These are phyloP conservation scores for Boeremia lycopersici DNA, from an alignment of 2,329 filamentous ascomycete species.

Conservation along the genomic window DNA sequence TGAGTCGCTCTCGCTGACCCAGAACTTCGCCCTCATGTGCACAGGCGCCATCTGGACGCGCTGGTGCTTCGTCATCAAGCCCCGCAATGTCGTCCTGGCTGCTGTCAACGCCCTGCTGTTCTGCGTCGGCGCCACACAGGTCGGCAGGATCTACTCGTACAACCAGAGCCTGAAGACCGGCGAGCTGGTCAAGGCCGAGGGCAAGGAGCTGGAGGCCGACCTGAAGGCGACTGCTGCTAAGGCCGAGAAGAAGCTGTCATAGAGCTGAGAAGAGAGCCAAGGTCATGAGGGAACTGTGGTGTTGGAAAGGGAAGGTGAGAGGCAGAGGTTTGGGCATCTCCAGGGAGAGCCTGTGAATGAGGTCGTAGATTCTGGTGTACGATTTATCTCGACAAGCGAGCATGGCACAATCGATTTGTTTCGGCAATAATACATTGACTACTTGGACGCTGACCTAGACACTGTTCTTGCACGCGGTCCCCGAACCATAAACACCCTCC, in stretches of 20 bases:
- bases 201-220: slow-evolving; percentile 39
- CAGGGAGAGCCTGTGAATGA: neutral
- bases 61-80: slow-evolving; percentile 97
- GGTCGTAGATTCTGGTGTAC: neutral
- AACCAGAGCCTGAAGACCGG: slow-evolving; percentile 64
- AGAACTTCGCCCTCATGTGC: slow-evolving; percentile 87
- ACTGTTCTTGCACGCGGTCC: neutral
- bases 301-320: neutral
- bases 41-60: slow-evolving; percentile 98
- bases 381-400: slow-evolving; percentile 10
- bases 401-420: slow-evolving; percentile 2
- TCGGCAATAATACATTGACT: neutral
- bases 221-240: slow-evolving; percentile 40
- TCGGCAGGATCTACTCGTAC: slow-evolving; percentile 74
- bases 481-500: neutral
- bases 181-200: slow-evolving; percentile 48
- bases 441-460: neutral
- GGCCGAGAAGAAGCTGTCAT: slow-evolving; percentile 30
- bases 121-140: slow-evolving; percentile 82
- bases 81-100: slow-evolving; percentile 88
- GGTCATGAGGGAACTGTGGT: neutral
- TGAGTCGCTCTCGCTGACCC: slow-evolving; percentile 89
- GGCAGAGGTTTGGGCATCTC: neutral
- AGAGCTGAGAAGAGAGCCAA: slow-evolving; percentile 19
- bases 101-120: slow-evolving; percentile 98